Evolutionary conservation across 225 moss, liverwort and hornwort species (phyloP).

Genomic region (Anthoceros angustus): DNA sequence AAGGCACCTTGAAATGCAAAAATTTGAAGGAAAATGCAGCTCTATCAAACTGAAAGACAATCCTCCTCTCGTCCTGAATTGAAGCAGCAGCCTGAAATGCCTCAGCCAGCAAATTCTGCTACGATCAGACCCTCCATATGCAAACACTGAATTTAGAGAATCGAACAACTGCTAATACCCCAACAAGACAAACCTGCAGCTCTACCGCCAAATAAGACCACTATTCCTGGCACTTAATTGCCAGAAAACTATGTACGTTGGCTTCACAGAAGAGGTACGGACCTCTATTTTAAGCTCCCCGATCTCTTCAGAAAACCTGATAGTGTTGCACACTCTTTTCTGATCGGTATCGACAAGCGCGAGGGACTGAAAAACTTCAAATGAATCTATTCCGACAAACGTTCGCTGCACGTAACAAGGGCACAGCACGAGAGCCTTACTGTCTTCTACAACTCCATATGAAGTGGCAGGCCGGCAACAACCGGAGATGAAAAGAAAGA

Average conservation of each 20-base stretch:
- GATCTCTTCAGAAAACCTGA: conserved; percentile 57
- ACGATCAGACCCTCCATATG: neutral
- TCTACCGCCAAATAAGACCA: neutral
- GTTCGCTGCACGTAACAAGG: conserved; percentile 44
- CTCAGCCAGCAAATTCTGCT: neutral
- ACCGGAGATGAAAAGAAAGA: neutral
- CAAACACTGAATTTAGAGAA: neutral
- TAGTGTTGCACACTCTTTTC: conserved; percentile 81
- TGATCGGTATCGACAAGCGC: conserved; percentile 37
- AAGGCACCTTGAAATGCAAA: conserved; percentile 82
- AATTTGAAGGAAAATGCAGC: conserved; percentile 73
- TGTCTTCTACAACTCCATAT: neutral
- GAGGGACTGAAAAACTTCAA: conserved; percentile 86
- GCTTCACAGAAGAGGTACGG: neutral
- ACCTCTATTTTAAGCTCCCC: conserved; percentile 96
- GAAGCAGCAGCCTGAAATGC: conserved; percentile 62
- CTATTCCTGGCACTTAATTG: neutral
- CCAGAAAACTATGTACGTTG: neutral
- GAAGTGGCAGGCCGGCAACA: neutral
- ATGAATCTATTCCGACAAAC: conserved; percentile 75
- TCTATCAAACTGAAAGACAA: conserved; percentile 77
- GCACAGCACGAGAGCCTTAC: neutral
- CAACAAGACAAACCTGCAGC: no score
- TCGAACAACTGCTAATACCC: neutral
- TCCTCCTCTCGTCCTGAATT: conserved; percentile 35